Conservation (phyloP, 2,329 filamentous ascomycete genomes). For the Stachybotrys echinatus region DNA sequence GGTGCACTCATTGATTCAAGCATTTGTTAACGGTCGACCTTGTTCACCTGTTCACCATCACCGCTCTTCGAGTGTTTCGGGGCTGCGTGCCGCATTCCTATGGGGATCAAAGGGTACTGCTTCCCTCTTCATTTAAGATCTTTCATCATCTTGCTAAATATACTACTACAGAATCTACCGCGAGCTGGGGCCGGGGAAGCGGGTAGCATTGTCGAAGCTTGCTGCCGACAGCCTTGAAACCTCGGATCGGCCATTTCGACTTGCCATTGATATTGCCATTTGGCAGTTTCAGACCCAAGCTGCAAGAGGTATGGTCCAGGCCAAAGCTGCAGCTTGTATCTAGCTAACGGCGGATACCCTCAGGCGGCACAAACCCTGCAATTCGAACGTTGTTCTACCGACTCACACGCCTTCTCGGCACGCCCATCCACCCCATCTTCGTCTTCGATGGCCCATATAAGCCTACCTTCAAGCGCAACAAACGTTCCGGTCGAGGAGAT, state of each 20-base stretch:
- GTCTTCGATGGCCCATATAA: constrained; percentile 87
- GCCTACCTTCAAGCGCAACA: constrained; percentile 83
- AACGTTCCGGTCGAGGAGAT: constrained; percentile 61
- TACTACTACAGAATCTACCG: constrained; percentile 66
- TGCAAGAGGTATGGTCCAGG: constrained; percentile 50
- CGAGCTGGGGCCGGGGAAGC: constrained; percentile 76
- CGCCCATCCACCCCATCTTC: constrained; percentile 82
- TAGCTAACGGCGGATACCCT: background rate
- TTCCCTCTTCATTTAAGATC: rapidly evolving
- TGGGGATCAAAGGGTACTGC: constrained; percentile 62
- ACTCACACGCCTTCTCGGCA: constrained; percentile 67
- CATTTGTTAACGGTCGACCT: no score
- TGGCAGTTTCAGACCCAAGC: constrained; percentile 95
- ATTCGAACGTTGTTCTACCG: constrained; percentile 91
- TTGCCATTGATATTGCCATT: constrained; percentile 93
- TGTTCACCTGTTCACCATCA: constrained; percentile 11
- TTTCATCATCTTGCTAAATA: constrained; percentile 3
- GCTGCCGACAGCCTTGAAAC: constrained; percentile 71
- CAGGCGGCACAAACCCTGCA: constrained; percentile 82
- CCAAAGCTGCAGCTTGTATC: background rate
- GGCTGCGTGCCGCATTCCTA: constrained; percentile 22
- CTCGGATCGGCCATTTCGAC: constrained; percentile 66
- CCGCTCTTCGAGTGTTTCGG: constrained; percentile 3
- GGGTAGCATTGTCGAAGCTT: constrained; percentile 77
- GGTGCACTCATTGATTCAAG: background rate